phyloP scores from a whole-genome alignment of 345 rosid genomes.

The Salix viminalis region DNA sequence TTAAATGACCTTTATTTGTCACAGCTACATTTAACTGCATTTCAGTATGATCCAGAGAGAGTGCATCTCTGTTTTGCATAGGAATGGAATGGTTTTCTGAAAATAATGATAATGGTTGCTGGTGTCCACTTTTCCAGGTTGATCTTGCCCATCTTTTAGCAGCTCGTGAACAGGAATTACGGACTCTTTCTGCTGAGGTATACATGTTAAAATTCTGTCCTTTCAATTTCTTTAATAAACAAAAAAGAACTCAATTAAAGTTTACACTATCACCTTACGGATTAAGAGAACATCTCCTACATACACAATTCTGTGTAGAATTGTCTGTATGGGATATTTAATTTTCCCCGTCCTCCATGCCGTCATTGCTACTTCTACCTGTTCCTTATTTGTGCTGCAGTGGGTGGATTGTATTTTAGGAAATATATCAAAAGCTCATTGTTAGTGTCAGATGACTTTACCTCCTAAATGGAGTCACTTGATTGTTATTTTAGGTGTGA shows the following conservation, averaged over 20 bases:
- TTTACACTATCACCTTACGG: background rate
- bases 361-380: background rate
- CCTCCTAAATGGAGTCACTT: background rate
- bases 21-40: background rate
- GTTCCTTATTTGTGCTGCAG: background rate
- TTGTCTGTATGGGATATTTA: background rate
- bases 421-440: no score
- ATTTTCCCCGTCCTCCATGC: background rate
- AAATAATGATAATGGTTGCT: conserved; percentile 6
- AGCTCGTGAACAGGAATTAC: conserved; percentile 88
- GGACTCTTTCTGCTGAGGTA: conserved; percentile 94
- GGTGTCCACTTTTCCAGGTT: conserved; percentile 47
- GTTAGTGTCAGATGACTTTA: background rate
- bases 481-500: background rate
- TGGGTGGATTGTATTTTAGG: background rate
- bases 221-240: background rate
- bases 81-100: background rate
- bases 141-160: conserved; percentile 92
- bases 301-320: no score
- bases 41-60: background rate
- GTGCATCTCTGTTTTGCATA: background rate
- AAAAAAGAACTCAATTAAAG: no score
- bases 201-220: background rate
- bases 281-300: background rate
- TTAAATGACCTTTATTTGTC: background rate